phyloP scores from a whole-genome alignment of 106 monocot genomes.

The Acorus gramineus region DNA sequence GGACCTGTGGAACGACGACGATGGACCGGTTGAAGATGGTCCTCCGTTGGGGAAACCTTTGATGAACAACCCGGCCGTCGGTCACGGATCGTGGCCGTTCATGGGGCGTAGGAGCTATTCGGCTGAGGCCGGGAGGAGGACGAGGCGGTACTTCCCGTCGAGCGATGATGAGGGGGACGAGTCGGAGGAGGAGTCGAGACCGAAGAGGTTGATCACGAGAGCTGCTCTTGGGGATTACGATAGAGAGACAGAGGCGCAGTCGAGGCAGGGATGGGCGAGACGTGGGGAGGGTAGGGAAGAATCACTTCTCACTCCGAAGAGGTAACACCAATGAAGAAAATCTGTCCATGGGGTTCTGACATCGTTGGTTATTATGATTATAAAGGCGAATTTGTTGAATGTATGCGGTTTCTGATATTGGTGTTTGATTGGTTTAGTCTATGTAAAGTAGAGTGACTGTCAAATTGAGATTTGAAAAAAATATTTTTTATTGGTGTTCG shows the following conservation, averaged over 20 bases:
- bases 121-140: constrained; percentile 10
- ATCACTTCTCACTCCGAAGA: constrained; percentile 51
- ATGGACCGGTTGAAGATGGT: constrained; percentile 56
- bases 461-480: too few relatives aligned
- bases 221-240: constrained; percentile 64
- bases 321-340: constrained; percentile 26
- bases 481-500: too few relatives aligned
- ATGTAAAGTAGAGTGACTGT: too few relatives aligned
- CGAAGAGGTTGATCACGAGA: constrained; percentile 44
- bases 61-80: too few relatives aligned
- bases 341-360: background rate
- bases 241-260: constrained; percentile 31
- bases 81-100: constrained; percentile 5
- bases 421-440: too few relatives aligned
- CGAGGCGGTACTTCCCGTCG: constrained; percentile 31
- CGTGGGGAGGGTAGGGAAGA: constrained; percentile 22
- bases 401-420: too few relatives aligned
- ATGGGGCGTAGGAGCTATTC: constrained; percentile 37
- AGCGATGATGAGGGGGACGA: constrained; percentile 19
- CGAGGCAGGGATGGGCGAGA: background rate
- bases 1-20: constrained; percentile 92
- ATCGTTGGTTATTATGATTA: too few relatives aligned
- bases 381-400: too few relatives aligned
- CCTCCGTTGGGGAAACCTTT: too few relatives aligned
- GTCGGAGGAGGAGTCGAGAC: constrained; percentile 3